Evolutionary conservation across 768 basidiomycete genomes (phyloP), one percentile per base, ranked within the genome.

Genomic region (Boletus pseudo-olivaceus): DNA sequence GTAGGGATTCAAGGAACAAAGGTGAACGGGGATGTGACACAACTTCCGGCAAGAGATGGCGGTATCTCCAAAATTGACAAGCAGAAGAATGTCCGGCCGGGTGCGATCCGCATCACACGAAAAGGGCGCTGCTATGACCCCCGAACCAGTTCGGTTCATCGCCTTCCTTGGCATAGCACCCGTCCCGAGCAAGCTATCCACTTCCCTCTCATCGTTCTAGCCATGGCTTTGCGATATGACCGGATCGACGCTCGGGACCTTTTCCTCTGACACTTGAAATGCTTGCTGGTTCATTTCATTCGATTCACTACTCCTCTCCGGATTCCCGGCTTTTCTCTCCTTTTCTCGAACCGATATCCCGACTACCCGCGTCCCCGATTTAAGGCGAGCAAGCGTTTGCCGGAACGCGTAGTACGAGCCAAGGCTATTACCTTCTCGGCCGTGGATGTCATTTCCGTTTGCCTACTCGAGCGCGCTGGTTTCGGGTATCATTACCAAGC

Each of bases 101-200:
- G 33, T 54, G 47, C 53, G 62, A 69, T 65, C 62, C 55, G 59
- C 59, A 35, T 67, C 47, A 27, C 45, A 12, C 2, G 19, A n/a
- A n/a, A 47, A 51, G 32, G 30, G 47, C 58, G 32, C 40, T 52
- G 55, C 32, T 49, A 5, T 7, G n/a, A n/a, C 37, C 34, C 33
- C 37, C 44, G 53, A 68, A 56, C 68, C 37, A n/a, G 64, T 26
- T 68, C 62, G 44, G 47, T 49, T 63, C 50, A 52, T 49, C 52
- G 38, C 58, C 23, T 37, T 51, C 26, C 44, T 43, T 34, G 23
- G 46, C 57, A 53, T 32, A 19, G 45, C 39, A 42, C 53, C 38
- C 40, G 32, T 45, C 44, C 56, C 37, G 33, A 37, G 38, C 48
- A 51, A 42, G 44, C 38, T 19, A 47, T 54, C 29, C 26, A 6